These are phyloP conservation scores for Colletotrichum salicis DNA, from an alignment of 2,329 filamentous ascomycete genomes.

Conservation along the genomic window DNA sequence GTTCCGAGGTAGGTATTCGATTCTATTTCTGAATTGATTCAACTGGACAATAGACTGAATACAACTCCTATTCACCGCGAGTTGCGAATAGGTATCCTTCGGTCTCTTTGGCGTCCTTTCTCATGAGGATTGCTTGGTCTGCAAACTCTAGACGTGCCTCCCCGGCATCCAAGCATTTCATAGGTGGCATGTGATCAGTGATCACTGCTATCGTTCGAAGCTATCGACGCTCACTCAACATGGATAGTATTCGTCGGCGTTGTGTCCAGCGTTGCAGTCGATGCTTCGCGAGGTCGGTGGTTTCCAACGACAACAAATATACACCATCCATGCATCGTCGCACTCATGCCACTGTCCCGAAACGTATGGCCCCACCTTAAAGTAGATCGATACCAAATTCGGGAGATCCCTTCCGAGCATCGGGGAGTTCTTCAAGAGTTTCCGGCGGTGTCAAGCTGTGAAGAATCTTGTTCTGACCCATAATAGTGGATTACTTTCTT, in stretches of 20 bases:
- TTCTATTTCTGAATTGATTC: neutral
- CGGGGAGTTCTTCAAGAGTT: neutral
- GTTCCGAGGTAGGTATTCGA: neutral
- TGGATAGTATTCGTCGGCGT: neutral
- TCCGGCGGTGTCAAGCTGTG: constrained; percentile 18
- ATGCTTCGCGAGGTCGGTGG: constrained; percentile 10
- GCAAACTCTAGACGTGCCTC: neutral
- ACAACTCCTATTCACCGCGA: neutral
- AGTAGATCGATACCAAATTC: constrained; percentile 18
- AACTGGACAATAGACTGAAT: neutral
- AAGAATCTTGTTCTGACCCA: constrained; percentile 4
- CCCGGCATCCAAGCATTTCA: neutral
- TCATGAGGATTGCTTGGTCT: neutral
- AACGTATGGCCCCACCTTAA: constrained; percentile 1
- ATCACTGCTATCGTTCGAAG: neutral
- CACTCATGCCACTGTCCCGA: constrained; percentile 23
- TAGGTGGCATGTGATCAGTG: neutral
- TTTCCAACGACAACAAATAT: neutral
- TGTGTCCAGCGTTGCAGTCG: neutral
- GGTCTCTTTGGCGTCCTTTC: neutral
- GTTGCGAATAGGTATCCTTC: neutral
- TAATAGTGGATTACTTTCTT: neutral
- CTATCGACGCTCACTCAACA: neutral
- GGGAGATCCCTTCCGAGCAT: constrained; percentile 10
- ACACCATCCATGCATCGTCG: neutral